These are phyloP conservation scores for Cladosporium velox DNA, from an alignment of 2,329 filamentous ascomycete genomes.

Conservation along the genomic window DNA sequence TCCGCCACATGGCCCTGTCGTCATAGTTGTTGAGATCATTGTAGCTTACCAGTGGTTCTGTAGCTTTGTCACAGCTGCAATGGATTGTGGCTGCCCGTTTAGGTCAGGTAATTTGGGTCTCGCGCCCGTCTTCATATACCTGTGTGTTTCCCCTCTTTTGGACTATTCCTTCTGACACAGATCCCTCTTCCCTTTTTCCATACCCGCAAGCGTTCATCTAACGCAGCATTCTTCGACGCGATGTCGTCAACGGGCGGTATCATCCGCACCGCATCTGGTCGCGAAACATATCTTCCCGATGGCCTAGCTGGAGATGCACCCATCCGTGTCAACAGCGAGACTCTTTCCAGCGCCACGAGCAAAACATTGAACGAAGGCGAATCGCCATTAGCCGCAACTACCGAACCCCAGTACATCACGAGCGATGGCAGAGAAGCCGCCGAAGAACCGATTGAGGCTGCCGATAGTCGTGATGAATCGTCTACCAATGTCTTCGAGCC, in stretches of 20 bases:
- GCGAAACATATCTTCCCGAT: slow-evolving; percentile 26
- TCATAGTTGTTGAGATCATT: slow-evolving; percentile 12
- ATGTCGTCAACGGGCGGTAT: slow-evolving; percentile 24
- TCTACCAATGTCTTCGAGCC: slow-evolving; percentile 25
- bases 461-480: slow-evolving; percentile 10
- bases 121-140: slow-evolving; percentile 17
- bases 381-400: slow-evolving; percentile 4
- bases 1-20: slow-evolving; percentile 17
- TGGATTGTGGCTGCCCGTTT: not conserved
- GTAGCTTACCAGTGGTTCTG: slow-evolving; percentile 4
- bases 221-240: not conserved
- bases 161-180: not conserved
- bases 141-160: slow-evolving; percentile 5
- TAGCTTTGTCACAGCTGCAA: slow-evolving; percentile 17
- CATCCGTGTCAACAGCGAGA: slow-evolving; percentile 13
- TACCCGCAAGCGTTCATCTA: not conserved
- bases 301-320: slow-evolving; percentile 15
- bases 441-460: slow-evolving; percentile 27
- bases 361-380: slow-evolving; percentile 20
- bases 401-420: slow-evolving; percentile 27
- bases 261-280: slow-evolving; percentile 25
- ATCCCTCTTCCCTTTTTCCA: not conserved
- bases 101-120: not conserved
- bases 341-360: slow-evolving; percentile 17
- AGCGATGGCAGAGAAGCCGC: slow-evolving; percentile 32